Evolutionary conservation across 164 flowering plant genomes (phyloP).

Genomic region (Santalum album): DNA sequence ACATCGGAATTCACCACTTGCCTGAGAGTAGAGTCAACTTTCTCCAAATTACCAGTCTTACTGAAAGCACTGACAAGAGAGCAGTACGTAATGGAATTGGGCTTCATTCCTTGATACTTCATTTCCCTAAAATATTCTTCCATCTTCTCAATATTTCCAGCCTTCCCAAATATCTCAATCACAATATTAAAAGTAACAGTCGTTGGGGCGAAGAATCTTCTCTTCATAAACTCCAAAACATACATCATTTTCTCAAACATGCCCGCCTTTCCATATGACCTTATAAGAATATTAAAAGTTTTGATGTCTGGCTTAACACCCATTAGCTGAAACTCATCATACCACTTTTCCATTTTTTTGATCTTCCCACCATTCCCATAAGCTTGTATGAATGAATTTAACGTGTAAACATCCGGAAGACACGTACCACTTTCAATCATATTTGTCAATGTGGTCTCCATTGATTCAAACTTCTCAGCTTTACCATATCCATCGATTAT

Average conservation of each 20-base stretch:
- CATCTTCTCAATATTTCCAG: constrained; percentile 63
- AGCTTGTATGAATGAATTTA: constrained; percentile 66
- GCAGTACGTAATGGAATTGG: constrained; percentile 73
- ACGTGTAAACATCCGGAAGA: constrained; percentile 65
- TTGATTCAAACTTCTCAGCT: constrained; percentile 59
- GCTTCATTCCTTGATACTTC: constrained; percentile 84
- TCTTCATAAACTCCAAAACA: constrained; percentile 70
- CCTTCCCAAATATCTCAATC: constrained; percentile 62
- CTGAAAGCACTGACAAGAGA: constrained; percentile 66
- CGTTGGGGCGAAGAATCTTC: constrained; percentile 59
- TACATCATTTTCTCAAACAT: constrained; percentile 57
- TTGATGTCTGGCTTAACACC: constrained; percentile 56
- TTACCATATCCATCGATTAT: constrained; percentile 95
- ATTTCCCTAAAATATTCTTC: constrained; percentile 55
- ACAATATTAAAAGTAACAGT: constrained; percentile 62
- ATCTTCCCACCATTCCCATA: constrained; percentile 60
- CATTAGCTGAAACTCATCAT: constrained; percentile 75
- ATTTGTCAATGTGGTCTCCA: constrained; percentile 53
- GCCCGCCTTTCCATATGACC: constrained; percentile 69
- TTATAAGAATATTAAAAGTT: constrained; percentile 69
- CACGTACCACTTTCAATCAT: constrained; percentile 59
- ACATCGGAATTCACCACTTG: constrained; percentile 80
- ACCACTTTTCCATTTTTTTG: constrained; percentile 77
- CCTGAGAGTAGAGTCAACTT: constrained; percentile 54
- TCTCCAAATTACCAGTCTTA: constrained; percentile 43